Evolutionary conservation across 306 rosid species (phyloP).

Genomic region (Senna siamea): DNA sequence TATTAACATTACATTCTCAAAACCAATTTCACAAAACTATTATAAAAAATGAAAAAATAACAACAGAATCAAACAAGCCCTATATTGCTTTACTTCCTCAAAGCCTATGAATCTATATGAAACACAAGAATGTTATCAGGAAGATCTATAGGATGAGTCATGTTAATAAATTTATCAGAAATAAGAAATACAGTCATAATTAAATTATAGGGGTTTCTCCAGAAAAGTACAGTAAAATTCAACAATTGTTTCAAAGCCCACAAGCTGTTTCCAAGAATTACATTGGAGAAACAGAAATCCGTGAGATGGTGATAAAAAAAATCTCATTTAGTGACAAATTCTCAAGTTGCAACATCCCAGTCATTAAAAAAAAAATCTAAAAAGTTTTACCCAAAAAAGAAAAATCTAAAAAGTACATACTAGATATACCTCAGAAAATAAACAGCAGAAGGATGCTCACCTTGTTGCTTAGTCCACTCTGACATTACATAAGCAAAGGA

Average conservation of each 20-base stretch:
- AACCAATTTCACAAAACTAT: too few species aligned
- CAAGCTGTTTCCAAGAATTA: slow-evolving; percentile 6
- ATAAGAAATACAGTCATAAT: background rate
- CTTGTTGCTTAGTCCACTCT: slow-evolving; percentile 95
- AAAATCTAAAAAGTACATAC: background rate
- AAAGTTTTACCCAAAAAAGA: too few species aligned
- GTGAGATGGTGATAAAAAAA: background rate
- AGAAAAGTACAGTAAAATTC: background rate
- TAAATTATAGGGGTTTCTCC: background rate
- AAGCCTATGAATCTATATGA: background rate
- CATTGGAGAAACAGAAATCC: background rate
- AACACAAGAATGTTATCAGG: too few species aligned
- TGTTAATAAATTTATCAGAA: background rate
- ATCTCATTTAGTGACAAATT: background rate
- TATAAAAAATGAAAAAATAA: too few species aligned
- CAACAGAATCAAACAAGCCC: too few species aligned
- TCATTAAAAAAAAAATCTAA: background rate
- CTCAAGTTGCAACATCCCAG: background rate
- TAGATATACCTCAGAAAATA: slow-evolving; percentile 12
- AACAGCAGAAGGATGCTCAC: slow-evolving; percentile 50
- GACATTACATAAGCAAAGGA: slow-evolving; percentile 82
- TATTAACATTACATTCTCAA: too few species aligned
- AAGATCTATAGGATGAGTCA: background rate
- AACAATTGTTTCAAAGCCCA: background rate
- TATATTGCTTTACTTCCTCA: background rate